Base-by-base conservation (phyloP, 2,329 filamentous ascomycete species). In the Trichoderma sp. region DNA sequence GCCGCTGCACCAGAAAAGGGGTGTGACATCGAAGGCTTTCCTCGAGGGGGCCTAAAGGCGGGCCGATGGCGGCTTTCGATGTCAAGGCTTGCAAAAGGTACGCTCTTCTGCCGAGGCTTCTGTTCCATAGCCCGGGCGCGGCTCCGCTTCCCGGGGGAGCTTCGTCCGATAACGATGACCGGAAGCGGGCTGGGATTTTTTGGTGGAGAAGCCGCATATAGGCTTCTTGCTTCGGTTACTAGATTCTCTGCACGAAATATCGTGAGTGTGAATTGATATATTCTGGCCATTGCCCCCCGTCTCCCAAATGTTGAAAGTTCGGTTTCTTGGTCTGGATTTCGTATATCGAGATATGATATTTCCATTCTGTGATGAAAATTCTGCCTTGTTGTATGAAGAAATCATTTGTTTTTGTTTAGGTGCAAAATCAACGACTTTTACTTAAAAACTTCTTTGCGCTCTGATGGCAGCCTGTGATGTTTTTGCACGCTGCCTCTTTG, bases 171-270 rank as follows among this genome's bases (percentile, higher is more conserved):
- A 32, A 53, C 12, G 24, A 9, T 2, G 28, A 53, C 61, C 26
- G 51, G 69, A 57, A 6, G 60, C 26, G 30, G 26, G 43, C 15
- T 39, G 4, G 28, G 24, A 8, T 12, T 34, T 56, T 32, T 3
- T 51, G 43, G 47, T 64, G 36, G 47, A 61, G 56, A 61, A 69
- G 53, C 26, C 56, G 18, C 60, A 61, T 69, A 69, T 60, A 56
- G 67, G 67, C 57, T 70, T 61, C 67, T 70, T 62, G 36, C 26
- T 61, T 62, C 56, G 56, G 67, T 53, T 70, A 61, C 39, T 34
- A 51, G 9, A 43, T 43, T n/a, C 15, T 39, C 14, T 39, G 14
- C 7, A 43, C 39, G 15, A 18, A 43, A n/a, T 43, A 43, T 51
- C 43, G 43, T 51, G 43, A 51, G 43, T n/a, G n/a, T n/a, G 8